Conservation (phyloP, 2,329 filamentous ascomycete species). For the Neurospora crassa region DNA sequence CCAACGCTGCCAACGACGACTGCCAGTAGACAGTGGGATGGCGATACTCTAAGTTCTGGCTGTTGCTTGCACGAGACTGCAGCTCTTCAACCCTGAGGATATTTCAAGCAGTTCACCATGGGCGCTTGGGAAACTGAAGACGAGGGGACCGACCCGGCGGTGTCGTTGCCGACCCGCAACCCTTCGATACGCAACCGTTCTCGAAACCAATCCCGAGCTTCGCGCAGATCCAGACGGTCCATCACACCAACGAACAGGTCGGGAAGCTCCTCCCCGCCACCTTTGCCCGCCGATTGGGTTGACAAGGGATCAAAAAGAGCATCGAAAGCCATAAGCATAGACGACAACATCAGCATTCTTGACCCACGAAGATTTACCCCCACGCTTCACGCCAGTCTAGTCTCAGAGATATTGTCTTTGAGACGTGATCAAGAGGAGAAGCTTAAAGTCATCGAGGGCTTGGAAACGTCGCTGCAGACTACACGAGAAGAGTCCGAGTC, state of each 20-base stretch:
- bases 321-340: slow-evolving; percentile 48
- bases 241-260: slow-evolving; percentile 52
- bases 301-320: slow-evolving; percentile 40
- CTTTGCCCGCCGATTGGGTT: slow-evolving; percentile 32
- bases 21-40: background rate
- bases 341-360: slow-evolving; percentile 64
- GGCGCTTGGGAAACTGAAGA: slow-evolving; percentile 54
- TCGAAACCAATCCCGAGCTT: slow-evolving; percentile 58
- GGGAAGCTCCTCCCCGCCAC: slow-evolving; percentile 49
- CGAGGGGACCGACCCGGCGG: slow-evolving; percentile 46
- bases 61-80: background rate
- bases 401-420: slow-evolving; percentile 84
- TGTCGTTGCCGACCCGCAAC: slow-evolving; percentile 51
- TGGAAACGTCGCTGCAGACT: slow-evolving; percentile 66
- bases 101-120: slow-evolving; percentile 31
- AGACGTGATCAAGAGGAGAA: slow-evolving; percentile 88
- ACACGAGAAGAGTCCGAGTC: slow-evolving; percentile 66
- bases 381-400: slow-evolving; percentile 85
- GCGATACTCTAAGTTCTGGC: background rate
- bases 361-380: slow-evolving; percentile 92
- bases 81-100: background rate
- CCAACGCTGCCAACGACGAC: background rate
- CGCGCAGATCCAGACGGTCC: slow-evolving; percentile 54
- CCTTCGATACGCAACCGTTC: slow-evolving; percentile 65
- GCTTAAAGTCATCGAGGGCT: slow-evolving; percentile 70